Conservation (phyloP, 1,284 basidiomycete genomes). For the Tilletia setariae region DNA sequence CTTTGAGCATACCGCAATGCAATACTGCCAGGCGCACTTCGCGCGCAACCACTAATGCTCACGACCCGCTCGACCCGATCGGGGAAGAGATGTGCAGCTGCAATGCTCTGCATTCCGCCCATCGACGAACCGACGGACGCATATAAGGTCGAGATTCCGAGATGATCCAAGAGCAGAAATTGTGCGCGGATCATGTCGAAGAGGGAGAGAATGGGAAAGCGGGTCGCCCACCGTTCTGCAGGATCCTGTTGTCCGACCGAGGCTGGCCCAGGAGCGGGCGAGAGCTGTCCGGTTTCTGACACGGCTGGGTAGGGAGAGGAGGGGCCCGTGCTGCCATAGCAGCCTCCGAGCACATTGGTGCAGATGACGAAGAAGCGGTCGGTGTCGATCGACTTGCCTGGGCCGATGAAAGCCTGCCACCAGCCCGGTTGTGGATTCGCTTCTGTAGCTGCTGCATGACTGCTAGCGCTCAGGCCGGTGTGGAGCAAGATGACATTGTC, state of each 20-base stretch:
- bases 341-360: conserved; percentile 94
- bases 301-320: conserved; percentile 68
- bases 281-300: background rate
- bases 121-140: conserved; percentile 91
- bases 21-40: conserved; percentile 84
- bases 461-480: conserved; percentile 90
- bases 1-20: conserved; percentile 94
- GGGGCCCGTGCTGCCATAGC: conserved; percentile 94
- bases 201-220: conserved; percentile 85
- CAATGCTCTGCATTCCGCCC: conserved; percentile 97
- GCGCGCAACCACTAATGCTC: conserved; percentile 87
- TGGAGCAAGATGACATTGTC: conserved; percentile 96
- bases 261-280: background rate
- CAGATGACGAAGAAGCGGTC: conserved; percentile 89
- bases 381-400: conserved; percentile 83
- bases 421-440: conserved; percentile 81
- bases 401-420: conserved; percentile 99
- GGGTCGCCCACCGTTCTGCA: conserved; percentile 68
- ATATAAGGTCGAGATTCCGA: conserved; percentile 80
- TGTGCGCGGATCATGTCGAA: conserved; percentile 96
- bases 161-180: conserved; percentile 76
- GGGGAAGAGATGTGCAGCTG: conserved; percentile 89
- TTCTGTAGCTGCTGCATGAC: conserved; percentile 82
- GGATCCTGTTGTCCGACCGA: conserved; percentile 54
- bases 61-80: conserved; percentile 82